Percentiles rank a stretch among this genome's conserved stretches.
phyloP scores from a whole-genome alignment of 176 grass and related monocot species.

The Pharus latifolius region DNA sequence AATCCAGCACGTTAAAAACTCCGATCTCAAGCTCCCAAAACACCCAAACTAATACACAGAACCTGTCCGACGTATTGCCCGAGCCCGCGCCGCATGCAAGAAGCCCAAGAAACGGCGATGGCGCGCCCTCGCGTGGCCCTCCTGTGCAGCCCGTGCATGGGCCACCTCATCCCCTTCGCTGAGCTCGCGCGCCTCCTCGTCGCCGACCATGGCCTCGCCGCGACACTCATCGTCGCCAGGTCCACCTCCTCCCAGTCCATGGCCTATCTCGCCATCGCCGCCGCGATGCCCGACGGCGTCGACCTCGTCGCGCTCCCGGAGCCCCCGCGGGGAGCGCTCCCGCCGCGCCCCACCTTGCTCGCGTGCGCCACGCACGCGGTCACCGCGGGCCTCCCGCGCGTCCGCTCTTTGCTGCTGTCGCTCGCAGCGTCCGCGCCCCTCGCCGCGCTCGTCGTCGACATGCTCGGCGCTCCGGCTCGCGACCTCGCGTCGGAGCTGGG shows the following conservation, averaged over 20 bases:
- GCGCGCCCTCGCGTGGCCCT: conserved; percentile 27
- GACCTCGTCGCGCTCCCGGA: conserved; percentile 30
- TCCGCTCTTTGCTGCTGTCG: neutral
- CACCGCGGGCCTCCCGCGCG: neutral
- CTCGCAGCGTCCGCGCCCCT: neutral
- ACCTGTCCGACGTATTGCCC: neutral
- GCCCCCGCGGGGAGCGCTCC: neutral
- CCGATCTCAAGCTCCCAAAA: no score
- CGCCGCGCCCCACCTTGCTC: neutral
- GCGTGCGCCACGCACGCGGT: neutral
- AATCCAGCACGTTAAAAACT: no score
- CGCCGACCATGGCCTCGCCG: conserved; percentile 31
- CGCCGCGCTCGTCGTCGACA: conserved; percentile 45
- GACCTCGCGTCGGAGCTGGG: conserved; percentile 16
- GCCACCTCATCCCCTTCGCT: conserved; percentile 53
- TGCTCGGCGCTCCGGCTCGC: conserved; percentile 24
- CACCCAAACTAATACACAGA: no score
- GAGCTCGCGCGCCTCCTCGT: conserved; percentile 58
- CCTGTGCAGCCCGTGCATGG: conserved; percentile 54
- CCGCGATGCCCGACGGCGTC: conserved; percentile 17
- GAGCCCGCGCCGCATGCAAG: neutral
- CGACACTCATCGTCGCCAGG: conserved; percentile 51
- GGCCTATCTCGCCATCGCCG: conserved; percentile 18
- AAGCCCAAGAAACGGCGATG: neutral
- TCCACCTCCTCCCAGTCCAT: conserved; percentile 22